Percentiles rank a stretch among this genome's conserved stretches.
phyloP scores from a whole-genome alignment of 768 basidiomycete species.

The Termitomyces sp. region DNA sequence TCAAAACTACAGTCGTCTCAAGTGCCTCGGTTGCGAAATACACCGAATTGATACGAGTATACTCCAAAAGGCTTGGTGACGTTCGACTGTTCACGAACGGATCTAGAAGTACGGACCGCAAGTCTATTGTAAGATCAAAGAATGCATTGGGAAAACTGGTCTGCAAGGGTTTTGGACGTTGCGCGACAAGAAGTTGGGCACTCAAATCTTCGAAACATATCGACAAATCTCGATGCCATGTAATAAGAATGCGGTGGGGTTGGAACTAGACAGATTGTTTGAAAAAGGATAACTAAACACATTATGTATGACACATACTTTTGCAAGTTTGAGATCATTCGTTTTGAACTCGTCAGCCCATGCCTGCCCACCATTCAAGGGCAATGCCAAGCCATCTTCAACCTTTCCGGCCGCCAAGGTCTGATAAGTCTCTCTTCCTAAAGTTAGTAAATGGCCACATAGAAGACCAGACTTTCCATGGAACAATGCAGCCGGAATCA shows the following conservation, averaged over 20 bases:
- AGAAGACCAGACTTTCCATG: constrained; percentile 32
- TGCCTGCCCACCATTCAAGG: constrained; percentile 47
- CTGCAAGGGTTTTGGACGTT: constrained; percentile 42
- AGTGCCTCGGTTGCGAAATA: constrained; percentile 49
- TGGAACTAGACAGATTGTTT: constrained; percentile 38
- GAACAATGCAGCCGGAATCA: constrained; percentile 31
- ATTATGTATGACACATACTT: constrained; percentile 29
- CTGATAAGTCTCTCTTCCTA: constrained; percentile 45
- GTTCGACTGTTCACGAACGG: constrained; percentile 26
- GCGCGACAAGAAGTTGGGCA: constrained; percentile 51
- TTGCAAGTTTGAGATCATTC: constrained; percentile 49
- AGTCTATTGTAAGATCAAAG: constrained; percentile 53
- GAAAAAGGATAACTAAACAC: background rate
- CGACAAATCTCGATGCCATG: constrained; percentile 54
- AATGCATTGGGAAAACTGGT: constrained; percentile 64
- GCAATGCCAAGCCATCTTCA: constrained; percentile 21
- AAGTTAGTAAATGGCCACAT: constrained; percentile 36
- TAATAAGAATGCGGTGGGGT: constrained; percentile 58
- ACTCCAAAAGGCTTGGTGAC: constrained; percentile 17
- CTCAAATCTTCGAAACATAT: constrained; percentile 75
- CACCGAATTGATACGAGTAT: constrained; percentile 34
- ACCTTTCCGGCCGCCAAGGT: constrained; percentile 24
- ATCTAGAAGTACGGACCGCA: constrained; percentile 45
- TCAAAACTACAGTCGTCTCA: constrained; percentile 49
- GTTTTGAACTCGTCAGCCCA: constrained; percentile 46